Base-by-base conservation (phyloP, 805 yeast genomes). In the Lachancea mirantina region DNA sequence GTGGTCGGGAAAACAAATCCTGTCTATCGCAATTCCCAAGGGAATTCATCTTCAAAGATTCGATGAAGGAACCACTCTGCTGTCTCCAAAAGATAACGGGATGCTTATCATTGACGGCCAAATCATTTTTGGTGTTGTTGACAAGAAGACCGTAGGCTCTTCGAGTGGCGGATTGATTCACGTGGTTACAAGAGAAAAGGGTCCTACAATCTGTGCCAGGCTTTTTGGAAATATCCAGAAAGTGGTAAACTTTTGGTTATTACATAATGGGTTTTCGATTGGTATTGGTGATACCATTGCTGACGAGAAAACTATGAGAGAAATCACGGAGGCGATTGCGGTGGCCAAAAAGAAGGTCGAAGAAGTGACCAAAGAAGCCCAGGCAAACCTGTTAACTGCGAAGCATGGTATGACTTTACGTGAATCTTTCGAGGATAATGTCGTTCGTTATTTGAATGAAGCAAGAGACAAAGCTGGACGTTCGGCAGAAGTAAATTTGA, bases 281-380 rank as follows among this genome's bases (percentile, higher is more conserved):
- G 99, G 99, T 73, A 92, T 92, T 62, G 99, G 99, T 70, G 99
- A 92, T 64, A 92, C 98, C 4, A 94, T 92, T 66, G 98, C 98
- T 30, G 98, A 94, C 68, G 76, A 88, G n/a, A 78, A 74, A 19
- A 92, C 99, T 25, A 94, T 92, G 95, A 77, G 78, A 47, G 81
- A 80, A 46, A 88, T 92, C 49, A 92, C 97, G 1, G 79, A 81
- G 38, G 89, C 97, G 3, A 92, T 92, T 59, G 78, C 84, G 32
- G 84, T 78, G 40, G 98, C 98, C 10, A 94, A 94, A 61, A 74
- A 72, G 28, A 85, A 89, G 65, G 99, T 92, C 23, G 96, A 89
- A 56, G 92, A 83, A 50, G 89, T 89, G 34, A 89, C 92, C 40
- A 64, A 74, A 47, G 95, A 85, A 54, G 98, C 97, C 2, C 97